Conservation (phyloP, 441 rosid genomes). For the Gossypium gossypioides region DNA sequence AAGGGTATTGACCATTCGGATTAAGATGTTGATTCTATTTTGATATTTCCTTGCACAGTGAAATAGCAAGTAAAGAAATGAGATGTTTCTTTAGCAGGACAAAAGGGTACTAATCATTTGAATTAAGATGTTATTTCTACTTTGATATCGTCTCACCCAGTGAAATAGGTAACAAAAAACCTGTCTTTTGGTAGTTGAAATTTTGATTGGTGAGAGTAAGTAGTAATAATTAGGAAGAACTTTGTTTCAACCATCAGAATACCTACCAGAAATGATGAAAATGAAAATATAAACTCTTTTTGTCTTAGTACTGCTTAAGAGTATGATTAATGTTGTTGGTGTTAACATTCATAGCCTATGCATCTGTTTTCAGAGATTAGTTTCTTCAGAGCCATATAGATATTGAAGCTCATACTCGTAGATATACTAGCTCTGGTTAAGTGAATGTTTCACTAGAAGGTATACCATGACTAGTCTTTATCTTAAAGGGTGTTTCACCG, state of each 20-base stretch:
- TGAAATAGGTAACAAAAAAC: background rate
- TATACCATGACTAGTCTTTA: background rate
- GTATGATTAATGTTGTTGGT: background rate
- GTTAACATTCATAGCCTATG: background rate
- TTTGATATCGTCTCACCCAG: background rate
- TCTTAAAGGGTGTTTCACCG: background rate
- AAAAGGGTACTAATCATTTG: background rate
- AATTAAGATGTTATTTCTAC: background rate
- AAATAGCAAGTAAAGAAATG: background rate
- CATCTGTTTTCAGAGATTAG: background rate
- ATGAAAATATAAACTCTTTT: background rate
- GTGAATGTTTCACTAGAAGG: background rate
- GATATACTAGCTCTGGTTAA: background rate
- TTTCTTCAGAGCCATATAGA: background rate
- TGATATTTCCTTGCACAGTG: too few relatives aligned
- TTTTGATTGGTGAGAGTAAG: background rate
- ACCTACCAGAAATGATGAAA: background rate
- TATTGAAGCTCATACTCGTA: background rate
- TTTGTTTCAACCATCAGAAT: background rate
- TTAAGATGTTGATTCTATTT: too few relatives aligned
- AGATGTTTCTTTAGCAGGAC: background rate
- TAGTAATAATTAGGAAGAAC: background rate
- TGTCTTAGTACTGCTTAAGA: background rate
- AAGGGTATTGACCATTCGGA: too few relatives aligned
- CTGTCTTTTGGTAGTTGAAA: background rate